These are phyloP conservation scores for Wilcoxina mikolae DNA, from an alignment of 495 filamentous ascomycete genomes.

Conservation along the genomic window DNA sequence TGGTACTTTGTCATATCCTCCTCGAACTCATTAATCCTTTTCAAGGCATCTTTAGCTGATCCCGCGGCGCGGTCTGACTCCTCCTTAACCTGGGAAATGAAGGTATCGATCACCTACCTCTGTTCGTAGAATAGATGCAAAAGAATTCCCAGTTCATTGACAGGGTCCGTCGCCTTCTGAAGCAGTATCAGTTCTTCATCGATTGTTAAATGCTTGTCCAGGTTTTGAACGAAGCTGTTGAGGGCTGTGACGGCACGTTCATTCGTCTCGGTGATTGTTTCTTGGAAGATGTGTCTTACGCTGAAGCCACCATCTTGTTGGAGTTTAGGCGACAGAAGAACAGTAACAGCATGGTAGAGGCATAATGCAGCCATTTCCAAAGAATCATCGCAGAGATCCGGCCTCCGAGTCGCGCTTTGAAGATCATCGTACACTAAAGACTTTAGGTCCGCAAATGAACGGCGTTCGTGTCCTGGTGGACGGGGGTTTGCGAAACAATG, in stretches of 20 bases:
- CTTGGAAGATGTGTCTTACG: not conserved
- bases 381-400: not conserved
- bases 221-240: not conserved
- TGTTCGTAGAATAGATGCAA: conserved; percentile 41
- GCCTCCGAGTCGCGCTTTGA: conserved; percentile 39
- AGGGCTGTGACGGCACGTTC: not conserved
- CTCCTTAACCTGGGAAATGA: conserved; percentile 32
- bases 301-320: not conserved
- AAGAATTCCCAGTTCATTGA: not conserved
- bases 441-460: not conserved
- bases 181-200: not conserved
- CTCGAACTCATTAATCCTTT: not conserved
- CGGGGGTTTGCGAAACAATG: conserved; percentile 54
- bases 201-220: not conserved
- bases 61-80: too few relatives aligned
- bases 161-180: not conserved
- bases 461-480: conserved; percentile 39
- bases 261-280: not conserved
- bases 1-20: too few relatives aligned
- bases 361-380: not conserved
- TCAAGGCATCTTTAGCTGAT: not conserved
- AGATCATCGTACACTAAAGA: not conserved
- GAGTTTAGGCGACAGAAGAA: not conserved
- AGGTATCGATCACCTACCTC: conserved; percentile 36
- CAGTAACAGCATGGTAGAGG: not conserved